phyloP scores from a whole-genome alignment of 2,329 filamentous ascomycete genomes.

The Pezicula neosporulosa region DNA sequence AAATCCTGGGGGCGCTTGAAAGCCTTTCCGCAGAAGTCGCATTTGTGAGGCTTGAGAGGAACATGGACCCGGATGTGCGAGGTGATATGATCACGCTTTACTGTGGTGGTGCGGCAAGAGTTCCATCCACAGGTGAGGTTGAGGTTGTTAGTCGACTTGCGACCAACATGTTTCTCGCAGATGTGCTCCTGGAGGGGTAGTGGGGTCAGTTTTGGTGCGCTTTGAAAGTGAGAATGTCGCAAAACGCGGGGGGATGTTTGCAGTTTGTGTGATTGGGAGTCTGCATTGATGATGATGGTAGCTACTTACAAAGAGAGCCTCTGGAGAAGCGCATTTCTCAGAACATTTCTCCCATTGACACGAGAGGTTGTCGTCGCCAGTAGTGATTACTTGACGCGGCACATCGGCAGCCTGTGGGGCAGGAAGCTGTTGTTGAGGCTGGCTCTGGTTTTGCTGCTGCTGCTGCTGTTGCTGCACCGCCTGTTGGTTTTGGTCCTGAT shows the following conservation, averaged over 20 bases:
- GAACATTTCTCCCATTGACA: conserved; percentile 37
- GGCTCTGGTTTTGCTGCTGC: conserved; percentile 5
- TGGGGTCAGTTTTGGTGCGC: neutral
- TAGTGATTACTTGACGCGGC: conserved; percentile 14
- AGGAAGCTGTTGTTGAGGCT: conserved; percentile 13
- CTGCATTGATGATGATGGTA: no score
- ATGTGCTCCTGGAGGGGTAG: conserved; percentile 74
- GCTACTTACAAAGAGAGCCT: conserved; percentile 35
- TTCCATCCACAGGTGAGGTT: conserved; percentile 98
- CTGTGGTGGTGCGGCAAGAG: conserved; percentile 90
- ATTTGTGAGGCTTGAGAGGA: conserved; percentile 98
- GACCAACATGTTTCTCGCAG: conserved; percentile 95
- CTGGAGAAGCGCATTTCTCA: conserved; percentile 33
- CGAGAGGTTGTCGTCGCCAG: conserved; percentile 30
- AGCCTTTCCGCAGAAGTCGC: conserved; percentile 96
- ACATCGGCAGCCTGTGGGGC: conserved; percentile 12
- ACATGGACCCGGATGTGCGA: conserved; percentile 98
- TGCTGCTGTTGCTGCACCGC: no score
- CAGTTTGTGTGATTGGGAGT: conserved; percentile 1
- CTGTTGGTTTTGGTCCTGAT: no score
- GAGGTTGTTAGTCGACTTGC: conserved; percentile 98
- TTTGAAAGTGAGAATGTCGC: conserved; percentile 2
- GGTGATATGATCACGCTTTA: conserved; percentile 98
- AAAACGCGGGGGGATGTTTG: neutral
- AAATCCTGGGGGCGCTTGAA: conserved; percentile 99